Evolutionary conservation across 2,329 filamentous ascomycete species (phyloP), one percentile per base, ranked within the genome.

Genomic region (Tolypocladium album): DNA sequence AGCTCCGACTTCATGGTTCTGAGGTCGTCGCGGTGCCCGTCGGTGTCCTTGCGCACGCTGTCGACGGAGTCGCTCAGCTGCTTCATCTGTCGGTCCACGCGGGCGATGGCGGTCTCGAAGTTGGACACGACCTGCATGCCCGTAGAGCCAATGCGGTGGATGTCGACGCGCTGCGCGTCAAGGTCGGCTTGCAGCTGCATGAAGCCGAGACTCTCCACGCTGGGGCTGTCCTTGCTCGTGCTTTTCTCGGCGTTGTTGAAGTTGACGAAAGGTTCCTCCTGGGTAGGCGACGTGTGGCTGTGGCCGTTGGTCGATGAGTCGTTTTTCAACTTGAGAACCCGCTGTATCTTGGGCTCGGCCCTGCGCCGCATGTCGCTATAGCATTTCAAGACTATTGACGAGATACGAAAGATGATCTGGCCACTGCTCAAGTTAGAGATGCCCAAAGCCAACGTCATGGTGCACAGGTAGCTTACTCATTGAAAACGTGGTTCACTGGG

Each of bases 111-210:
- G 15, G 68, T 68, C 24, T 76, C 71, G 56, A 77, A 72, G 2
- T 70, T 68, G 9, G 74, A 70, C 15, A 75, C 68, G 50, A 75
- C 68, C 47, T 74, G 72, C 60, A 68, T 69, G 1, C 74, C 75
- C 8, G 72, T 69, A 31, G 64, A 70, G 59, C 75, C 72, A 52
- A 78, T 71, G 39, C 69, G 70, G 9, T 71, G 67, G 60, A 76
- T 73, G 22, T 74, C 68, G 45, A 70, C 68, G 43, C 67, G 64
- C 55, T 76, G 74, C 3, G 63, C 60, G 42, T 72, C 67, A 5
- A 78, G 58, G 36, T 74, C 65, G 27, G 67, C 61, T 42, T 73
- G 69, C n/a, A 76, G 64, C n/a, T 66, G 65, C 42, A 67, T 34
- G 22, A 75, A 57, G 20, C 69, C 64, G n/a, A 65, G 43, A 9